These are phyloP conservation scores for Solanum infundibuliforme DNA, from an alignment of 257 asterid genomes.

Conservation along the genomic window DNA sequence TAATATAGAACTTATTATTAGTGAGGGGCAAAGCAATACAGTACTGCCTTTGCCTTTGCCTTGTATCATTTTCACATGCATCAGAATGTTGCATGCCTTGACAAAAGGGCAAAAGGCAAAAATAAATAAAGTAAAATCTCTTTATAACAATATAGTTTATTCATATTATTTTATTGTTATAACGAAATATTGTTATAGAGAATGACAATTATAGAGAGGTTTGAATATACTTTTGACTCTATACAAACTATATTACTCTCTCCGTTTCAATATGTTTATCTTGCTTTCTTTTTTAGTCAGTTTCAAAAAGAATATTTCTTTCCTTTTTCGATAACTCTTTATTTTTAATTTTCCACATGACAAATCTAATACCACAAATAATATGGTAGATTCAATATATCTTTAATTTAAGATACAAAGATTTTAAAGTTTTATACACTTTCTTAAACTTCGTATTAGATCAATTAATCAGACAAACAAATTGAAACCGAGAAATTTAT, in stretches of 20 bases:
- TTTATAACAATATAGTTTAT: not conserved
- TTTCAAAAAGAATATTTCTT: not conserved
- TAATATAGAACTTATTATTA: not conserved
- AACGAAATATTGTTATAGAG: not conserved
- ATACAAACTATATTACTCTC: not conserved
- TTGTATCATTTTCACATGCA: not conserved
- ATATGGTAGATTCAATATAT: not conserved
- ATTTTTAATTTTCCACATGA: too few species aligned
- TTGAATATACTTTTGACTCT: not conserved
- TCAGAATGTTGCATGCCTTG: not conserved
- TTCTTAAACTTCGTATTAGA: not conserved
- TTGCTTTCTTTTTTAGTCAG: not conserved
- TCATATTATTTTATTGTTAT: not conserved
- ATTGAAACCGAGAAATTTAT: not conserved
- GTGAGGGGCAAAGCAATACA: not conserved
- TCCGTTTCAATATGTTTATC: not conserved
- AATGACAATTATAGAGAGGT: not conserved
- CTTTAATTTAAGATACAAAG: not conserved
- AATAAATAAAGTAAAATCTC: not conserved
- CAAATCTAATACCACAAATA: not conserved
- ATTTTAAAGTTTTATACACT: not conserved
- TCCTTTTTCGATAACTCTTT: not conserved
- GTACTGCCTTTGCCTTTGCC: not conserved
- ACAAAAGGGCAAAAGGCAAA: not conserved
- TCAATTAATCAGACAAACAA: not conserved